phyloP scores from a whole-genome alignment of 106 monocot genomes.

The Chionographis japonica region DNA sequence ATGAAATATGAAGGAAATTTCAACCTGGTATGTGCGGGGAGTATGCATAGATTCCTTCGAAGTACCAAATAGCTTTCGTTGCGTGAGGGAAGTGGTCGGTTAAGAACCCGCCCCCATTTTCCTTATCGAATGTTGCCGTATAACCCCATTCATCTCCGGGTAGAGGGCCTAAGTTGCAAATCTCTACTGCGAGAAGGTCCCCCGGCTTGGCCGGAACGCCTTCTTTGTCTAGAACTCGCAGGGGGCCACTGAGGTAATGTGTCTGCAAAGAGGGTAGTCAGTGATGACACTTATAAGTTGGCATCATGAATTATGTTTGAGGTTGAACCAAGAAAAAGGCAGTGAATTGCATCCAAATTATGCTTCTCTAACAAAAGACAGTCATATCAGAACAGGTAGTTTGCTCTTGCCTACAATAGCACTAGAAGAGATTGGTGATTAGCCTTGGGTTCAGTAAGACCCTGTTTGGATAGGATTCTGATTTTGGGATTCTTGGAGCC shows the following conservation, averaged over 20 bases:
- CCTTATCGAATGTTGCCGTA: slow-evolving; percentile 77
- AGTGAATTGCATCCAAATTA: too few species aligned
- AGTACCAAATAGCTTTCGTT: slow-evolving; percentile 94
- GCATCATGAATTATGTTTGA: too few species aligned
- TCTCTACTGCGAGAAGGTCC: slow-evolving; percentile 80
- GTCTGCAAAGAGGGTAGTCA: slow-evolving; percentile 23
- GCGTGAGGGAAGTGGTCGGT: slow-evolving; percentile 85
- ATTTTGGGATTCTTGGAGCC: too few species aligned
- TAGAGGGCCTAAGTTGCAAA: slow-evolving; percentile 83
- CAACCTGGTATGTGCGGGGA: slow-evolving; percentile 83
- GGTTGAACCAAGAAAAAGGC: too few species aligned
- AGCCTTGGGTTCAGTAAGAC: too few species aligned
- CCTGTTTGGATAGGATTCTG: too few species aligned
- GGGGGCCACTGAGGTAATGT: slow-evolving; percentile 78
- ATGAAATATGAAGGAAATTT: not conserved
- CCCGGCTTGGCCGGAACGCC: slow-evolving; percentile 70
- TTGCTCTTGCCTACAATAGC: too few species aligned
- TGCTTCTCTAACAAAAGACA: too few species aligned
- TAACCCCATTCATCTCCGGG: slow-evolving; percentile 93
- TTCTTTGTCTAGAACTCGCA: slow-evolving; percentile 54
- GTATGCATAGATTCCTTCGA: slow-evolving; percentile 88
- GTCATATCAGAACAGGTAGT: too few species aligned
- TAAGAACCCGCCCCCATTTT: slow-evolving; percentile 90
- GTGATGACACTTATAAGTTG: too few species aligned
- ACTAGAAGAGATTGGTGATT: too few species aligned